Percentiles rank a stretch among this genome's conserved stretches.
These are phyloP conservation scores for Fraxinus albicans DNA, from an alignment of 305 asterid species.

Conservation along the genomic window DNA sequence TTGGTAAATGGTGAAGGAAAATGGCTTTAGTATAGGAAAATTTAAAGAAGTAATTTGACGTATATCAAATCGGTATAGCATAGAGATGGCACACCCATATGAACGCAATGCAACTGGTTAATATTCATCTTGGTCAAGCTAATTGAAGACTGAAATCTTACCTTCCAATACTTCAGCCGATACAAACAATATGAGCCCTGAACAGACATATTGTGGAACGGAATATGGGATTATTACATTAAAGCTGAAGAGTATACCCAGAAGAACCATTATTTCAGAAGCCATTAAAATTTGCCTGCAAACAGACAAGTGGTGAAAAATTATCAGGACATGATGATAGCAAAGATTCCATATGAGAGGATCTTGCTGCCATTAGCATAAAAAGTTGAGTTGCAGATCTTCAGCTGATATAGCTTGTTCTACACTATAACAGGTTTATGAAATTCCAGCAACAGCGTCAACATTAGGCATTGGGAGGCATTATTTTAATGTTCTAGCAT, in stretches of 20 bases:
- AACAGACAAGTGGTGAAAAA: background rate
- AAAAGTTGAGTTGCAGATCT: background rate
- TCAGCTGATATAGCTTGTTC: background rate
- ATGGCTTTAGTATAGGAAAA: background rate
- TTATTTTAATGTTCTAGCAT: background rate
- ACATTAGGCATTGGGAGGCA: background rate
- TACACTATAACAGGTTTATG: background rate
- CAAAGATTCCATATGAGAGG: slow-evolving; percentile 13
- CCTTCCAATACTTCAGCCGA: slow-evolving; percentile 99
- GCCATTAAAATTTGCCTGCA: slow-evolving; percentile 94
- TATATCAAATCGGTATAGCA: background rate
- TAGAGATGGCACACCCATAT: background rate
- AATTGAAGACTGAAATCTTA: slow-evolving; percentile 19
- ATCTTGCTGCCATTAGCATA: background rate
- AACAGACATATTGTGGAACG: slow-evolving; percentile 77
- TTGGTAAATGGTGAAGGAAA: background rate
- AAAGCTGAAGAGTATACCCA: slow-evolving; percentile 88
- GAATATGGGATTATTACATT: slow-evolving; percentile 61
- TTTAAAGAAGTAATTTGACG: background rate
- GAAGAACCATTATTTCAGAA: slow-evolving; percentile 80
- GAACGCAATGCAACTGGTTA: background rate
- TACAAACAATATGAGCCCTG: slow-evolving; percentile 93
- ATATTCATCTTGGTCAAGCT: background rate
- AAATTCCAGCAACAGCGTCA: background rate
- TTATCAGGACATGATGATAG: slow-evolving; percentile 1